Evolutionary conservation across 768 basidiomycete species (phyloP).

Genomic region (Trichaptum fuscoviolaceum): DNA sequence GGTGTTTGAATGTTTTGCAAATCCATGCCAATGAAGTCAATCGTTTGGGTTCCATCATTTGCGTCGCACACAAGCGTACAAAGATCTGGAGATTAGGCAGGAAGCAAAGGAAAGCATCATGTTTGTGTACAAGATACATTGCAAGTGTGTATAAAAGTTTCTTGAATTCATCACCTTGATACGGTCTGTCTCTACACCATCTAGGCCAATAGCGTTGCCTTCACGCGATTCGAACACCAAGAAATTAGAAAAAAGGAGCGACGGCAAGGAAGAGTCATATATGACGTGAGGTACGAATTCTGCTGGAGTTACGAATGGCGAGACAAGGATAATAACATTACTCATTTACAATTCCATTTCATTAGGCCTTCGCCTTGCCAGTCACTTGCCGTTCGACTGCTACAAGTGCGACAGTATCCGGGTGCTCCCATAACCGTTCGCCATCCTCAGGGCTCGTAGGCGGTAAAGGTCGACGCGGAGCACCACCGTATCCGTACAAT

Average conservation of each 20-base stretch:
- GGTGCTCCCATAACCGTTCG: slow-evolving; percentile 64
- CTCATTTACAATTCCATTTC: neutral
- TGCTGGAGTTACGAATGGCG: neutral
- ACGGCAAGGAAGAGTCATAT: neutral
- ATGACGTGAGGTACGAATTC: neutral
- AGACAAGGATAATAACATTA: neutral
- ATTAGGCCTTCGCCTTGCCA: slow-evolving; percentile 27
- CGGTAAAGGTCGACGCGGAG: slow-evolving; percentile 71
- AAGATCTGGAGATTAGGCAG: neutral
- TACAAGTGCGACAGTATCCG: slow-evolving; percentile 65
- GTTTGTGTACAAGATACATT: neutral
- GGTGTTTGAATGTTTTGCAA: too few species aligned
- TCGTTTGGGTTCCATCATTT: too few species aligned
- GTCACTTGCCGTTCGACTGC: slow-evolving; percentile 54
- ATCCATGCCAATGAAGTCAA: too few species aligned
- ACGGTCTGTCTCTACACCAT: neutral
- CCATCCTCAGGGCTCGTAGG: slow-evolving; percentile 54
- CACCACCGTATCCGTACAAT: slow-evolving; percentile 76
- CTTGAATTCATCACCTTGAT: neutral
- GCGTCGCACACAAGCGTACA: too few species aligned
- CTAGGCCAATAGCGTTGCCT: neutral
- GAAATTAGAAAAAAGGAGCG: neutral
- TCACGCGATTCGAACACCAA: neutral
- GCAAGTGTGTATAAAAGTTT: neutral
- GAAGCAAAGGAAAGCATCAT: neutral